These are phyloP conservation scores for Iberis amara DNA, from an alignment of 441 rosid genomes.

Conservation along the genomic window DNA sequence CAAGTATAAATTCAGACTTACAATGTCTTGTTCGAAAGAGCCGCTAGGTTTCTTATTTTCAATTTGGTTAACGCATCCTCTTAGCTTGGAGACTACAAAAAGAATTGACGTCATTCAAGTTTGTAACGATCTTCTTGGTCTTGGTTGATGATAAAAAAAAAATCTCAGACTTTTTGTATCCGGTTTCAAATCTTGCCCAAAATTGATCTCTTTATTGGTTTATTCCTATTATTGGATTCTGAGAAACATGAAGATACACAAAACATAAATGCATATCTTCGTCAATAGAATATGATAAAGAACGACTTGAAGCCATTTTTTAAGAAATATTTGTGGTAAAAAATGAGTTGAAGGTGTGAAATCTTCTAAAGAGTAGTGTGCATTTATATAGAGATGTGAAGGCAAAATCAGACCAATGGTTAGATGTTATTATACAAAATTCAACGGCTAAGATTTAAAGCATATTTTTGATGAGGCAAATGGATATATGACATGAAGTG, in stretches of 20 bases:
- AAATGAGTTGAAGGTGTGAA: not conserved
- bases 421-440: no score
- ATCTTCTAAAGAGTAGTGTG: not conserved
- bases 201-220: not conserved
- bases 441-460: not conserved
- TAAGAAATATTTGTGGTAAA: not conserved
- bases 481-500: no score
- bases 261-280: not conserved
- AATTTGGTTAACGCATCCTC: not conserved
- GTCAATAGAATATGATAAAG: not conserved
- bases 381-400: not conserved
- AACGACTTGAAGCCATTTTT: not conserved
- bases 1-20: not conserved
- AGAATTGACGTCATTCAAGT: not conserved
- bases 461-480: no score
- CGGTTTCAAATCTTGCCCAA: not conserved
- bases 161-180: not conserved
- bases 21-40: constrained; percentile 7
- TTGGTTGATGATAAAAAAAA: not conserved
- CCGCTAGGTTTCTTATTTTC: not conserved
- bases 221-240: not conserved
- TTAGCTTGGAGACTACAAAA: constrained; percentile 1
- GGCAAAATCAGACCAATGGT: not conserved
- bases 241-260: not conserved
- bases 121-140: not conserved